Base-by-base conservation (phyloP, 352 stramenopile genomes). In the Phytopythium oedochilum region DNA sequence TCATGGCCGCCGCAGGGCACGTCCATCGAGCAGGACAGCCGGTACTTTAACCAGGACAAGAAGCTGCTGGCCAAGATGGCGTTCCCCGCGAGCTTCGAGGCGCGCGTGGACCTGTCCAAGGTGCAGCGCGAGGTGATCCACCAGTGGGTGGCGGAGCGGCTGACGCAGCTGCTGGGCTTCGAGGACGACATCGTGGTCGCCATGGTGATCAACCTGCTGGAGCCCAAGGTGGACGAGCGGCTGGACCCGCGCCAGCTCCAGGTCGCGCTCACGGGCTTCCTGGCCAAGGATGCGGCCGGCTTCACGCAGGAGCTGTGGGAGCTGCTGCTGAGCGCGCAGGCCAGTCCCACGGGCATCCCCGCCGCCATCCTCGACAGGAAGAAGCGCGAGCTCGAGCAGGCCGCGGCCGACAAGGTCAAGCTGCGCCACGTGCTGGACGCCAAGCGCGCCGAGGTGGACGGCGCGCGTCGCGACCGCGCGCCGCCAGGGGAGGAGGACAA, bases 251-350 rank as follows among this genome's bases (percentile, higher is more conserved):
- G 87, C 22, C 70, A 94, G 56, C 64, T 97, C 57, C 91, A 97
- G 66, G 48, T 97, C 53, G 77, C 88, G 35, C 64, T 97, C 53
- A 97, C 88, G 36, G 89, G 85, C 12, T 97, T 97, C 61, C 57
- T 97, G n/a, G 88, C 94, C 54, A 96, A 96, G 53, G 78, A 97
- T 48, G 76, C 87, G 20, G 61, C 68, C 3, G 31, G 54, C 26
- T 97, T 97, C 70, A 90, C 85, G 59, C 63, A 95, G 43, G 91
- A 97, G 66, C 77, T 97, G 18, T 97, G 91, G 91, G 73, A 75
- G 34, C 61, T 97, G 38, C 68, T 97, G 51, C 63, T 97, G 8
- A 96, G 90, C 59, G 91, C 89, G 2, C 89, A 97, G 57, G 71
- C 71, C n/a, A 82, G 92, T 46, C 64, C 88, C 6, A 90, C 83